Evolutionary conservation across 768 basidiomycete species (phyloP), one percentile per base, ranked within the genome.

Genomic region (Pisolithus albus): DNA sequence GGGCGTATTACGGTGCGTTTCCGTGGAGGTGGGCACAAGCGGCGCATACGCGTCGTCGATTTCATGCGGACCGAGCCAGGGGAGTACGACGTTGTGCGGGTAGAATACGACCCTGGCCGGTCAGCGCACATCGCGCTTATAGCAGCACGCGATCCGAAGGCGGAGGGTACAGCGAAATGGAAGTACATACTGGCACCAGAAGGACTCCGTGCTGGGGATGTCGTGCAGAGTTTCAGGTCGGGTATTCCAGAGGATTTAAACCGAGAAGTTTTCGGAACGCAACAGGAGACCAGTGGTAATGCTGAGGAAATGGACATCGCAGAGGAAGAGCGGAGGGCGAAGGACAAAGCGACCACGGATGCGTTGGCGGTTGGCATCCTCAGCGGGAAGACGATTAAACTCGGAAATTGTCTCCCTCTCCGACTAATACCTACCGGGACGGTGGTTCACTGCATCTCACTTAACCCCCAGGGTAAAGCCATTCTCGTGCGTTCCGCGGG

Each of bases 61-160:
- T 98, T 95, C 62, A 70, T 75, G 66, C 80, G 96, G 49, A 70
- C 72, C n/a, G 83, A 84, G 53, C 74, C 81, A 1, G 95, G 95
- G 8, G 71, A 84, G 34, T 88, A 90, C 61, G 89, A 94, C 58
- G 92, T 98, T 42, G 79, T 94, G 4, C 80, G 96, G 44, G 90
- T 99, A 58, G 96, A 98, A 71, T 99, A 95, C 63, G 96, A 98
- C 73, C 96, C 96, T 0, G 88, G 88, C 4, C 79, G 96, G 41
- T 88, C 85, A 34, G 92, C 90, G 7, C 96, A 99, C 66, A 95
- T 99, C 62, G 95, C 96, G 2, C 78, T 99, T 53, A 64, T 97
- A 62, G 77, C 76, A 63, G 84, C 81, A 62, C 74, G 84, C 46
- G 73, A 82, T 57, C 65, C 75, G 4, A 64, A 64, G 8, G 75